Evolutionary conservation across 2,329 filamentous ascomycete genomes (phyloP).

Genomic region (Xylaria sp.): DNA sequence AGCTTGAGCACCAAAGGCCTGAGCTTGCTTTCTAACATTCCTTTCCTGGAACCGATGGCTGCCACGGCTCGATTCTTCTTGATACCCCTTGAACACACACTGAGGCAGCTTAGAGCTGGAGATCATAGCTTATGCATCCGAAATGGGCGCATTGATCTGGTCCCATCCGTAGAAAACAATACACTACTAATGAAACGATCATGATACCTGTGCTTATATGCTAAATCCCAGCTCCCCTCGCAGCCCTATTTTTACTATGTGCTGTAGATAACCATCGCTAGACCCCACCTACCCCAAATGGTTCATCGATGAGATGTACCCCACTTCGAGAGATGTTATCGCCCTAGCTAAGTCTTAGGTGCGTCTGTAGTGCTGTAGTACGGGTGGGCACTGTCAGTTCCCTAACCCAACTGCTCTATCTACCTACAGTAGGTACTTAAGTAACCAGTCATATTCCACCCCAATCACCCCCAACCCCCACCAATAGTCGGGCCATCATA

Average conservation of each 20-base stretch:
- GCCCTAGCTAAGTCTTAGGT: background rate
- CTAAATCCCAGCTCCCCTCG: background rate
- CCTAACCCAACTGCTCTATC: background rate
- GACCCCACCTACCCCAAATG: background rate
- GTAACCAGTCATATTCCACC: background rate
- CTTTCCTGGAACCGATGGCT: background rate
- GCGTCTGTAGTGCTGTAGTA: no score
- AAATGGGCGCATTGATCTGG: background rate
- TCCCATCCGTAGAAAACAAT: background rate
- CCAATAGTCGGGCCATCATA: background rate
- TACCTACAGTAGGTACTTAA: constrained; percentile 4
- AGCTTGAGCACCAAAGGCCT: constrained; percentile 49
- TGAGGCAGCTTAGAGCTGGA: background rate
- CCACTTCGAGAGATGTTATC: background rate
- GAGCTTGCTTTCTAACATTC: constrained; percentile 41
- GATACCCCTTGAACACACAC: constrained; percentile 23
- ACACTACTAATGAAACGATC: background rate
- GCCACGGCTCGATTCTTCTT: constrained; percentile 10
- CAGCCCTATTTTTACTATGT: background rate
- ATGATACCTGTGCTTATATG: background rate
- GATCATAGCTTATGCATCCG: background rate
- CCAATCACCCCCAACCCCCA: constrained; percentile 4
- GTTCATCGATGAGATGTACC: background rate
- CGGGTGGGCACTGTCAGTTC: background rate
- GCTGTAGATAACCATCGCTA: no score